phyloP scores from a whole-genome alignment of 805 yeast genomes.

The Metschnikowia drakensbergensis region DNA sequence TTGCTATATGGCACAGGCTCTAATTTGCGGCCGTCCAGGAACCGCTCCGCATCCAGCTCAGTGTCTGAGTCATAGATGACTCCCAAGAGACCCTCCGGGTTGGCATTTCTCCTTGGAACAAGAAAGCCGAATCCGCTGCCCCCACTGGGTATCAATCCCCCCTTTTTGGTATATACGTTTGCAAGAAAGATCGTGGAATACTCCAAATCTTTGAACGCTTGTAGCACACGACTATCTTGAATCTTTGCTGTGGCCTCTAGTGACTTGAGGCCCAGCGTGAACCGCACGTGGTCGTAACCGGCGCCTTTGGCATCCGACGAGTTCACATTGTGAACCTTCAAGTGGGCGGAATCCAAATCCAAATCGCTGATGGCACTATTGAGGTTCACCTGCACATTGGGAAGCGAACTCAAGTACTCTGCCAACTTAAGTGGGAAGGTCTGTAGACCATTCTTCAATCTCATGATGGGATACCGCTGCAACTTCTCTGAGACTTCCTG shows the following conservation, averaged over 20 bases:
- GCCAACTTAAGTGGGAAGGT: conserved; percentile 45
- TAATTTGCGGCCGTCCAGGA: conserved; percentile 16
- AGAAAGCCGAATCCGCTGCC: conserved; percentile 82
- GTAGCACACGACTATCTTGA: conserved; percentile 5
- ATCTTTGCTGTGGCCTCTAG: conserved; percentile 29
- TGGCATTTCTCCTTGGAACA: conserved; percentile 55
- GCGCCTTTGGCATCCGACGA: neutral
- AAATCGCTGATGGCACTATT: conserved; percentile 23
- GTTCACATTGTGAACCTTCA: neutral
- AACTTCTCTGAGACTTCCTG: conserved; percentile 32
- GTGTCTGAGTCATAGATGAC: conserved; percentile 88
- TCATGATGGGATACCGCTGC: conserved; percentile 58
- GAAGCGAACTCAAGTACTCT: conserved; percentile 29
- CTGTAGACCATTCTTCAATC: conserved; percentile 54
- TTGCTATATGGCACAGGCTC: conserved; percentile 49
- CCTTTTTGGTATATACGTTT: conserved; percentile 52
- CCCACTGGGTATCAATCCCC: conserved; percentile 33
- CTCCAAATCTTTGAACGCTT: conserved; percentile 24
- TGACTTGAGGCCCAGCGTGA: conserved; percentile 49
- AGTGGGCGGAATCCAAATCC: conserved; percentile 16
- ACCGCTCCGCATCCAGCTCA: conserved; percentile 45
- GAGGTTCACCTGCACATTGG: conserved; percentile 41
- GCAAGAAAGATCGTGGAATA: conserved; percentile 57
- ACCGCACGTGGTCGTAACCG: conserved; percentile 53
- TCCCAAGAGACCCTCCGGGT: conserved; percentile 65